Evolutionary conservation across 768 basidiomycete genomes (phyloP).

Genomic region (Gyrodon lividus): DNA sequence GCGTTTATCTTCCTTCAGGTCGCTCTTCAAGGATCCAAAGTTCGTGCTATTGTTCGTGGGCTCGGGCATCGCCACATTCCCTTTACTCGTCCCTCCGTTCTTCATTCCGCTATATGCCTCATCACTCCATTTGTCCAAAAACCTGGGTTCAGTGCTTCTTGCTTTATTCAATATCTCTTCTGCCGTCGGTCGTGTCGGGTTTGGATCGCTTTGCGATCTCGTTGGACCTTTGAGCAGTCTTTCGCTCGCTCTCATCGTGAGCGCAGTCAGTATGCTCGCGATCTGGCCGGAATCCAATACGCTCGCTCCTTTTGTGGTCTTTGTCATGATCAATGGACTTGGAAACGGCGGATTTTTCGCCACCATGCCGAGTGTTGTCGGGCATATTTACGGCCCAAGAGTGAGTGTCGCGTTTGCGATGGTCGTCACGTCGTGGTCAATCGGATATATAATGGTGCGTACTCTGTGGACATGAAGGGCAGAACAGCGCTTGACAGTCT

Average conservation of each 20-base stretch:
- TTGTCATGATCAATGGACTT: slow-evolving; percentile 27
- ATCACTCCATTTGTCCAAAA: slow-evolving; percentile 24
- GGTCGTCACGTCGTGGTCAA: slow-evolving; percentile 32
- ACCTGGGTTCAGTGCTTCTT: slow-evolving; percentile 29
- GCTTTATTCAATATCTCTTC: slow-evolving; percentile 36
- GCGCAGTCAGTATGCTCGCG: slow-evolving; percentile 29
- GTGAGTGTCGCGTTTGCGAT: slow-evolving; percentile 34
- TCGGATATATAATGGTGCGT: slow-evolving; percentile 29
- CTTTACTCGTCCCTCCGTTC: slow-evolving; percentile 36
- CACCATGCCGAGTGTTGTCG: slow-evolving; percentile 33
- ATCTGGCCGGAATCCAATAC: slow-evolving; percentile 30
- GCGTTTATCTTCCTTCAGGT: slow-evolving; percentile 15
- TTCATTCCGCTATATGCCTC: slow-evolving; percentile 37
- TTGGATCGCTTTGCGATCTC: slow-evolving; percentile 28
- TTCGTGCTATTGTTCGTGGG: slow-evolving; percentile 31
- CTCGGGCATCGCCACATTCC: slow-evolving; percentile 35
- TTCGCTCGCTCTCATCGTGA: slow-evolving; percentile 25
- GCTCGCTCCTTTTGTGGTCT: slow-evolving; percentile 22
- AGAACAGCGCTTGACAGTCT: background rate
- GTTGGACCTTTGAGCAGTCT: slow-evolving; percentile 32
- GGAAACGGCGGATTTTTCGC: slow-evolving; percentile 36
- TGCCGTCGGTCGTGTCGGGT: slow-evolving; percentile 31
- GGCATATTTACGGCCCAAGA: slow-evolving; percentile 29
- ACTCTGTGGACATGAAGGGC: background rate
- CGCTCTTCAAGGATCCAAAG: slow-evolving; percentile 29